Percentiles rank a stretch among this genome's conserved stretches.
These are phyloP conservation scores for Candida coleopterorum DNA, from an alignment of 805 yeast genomes.

Conservation along the genomic window DNA sequence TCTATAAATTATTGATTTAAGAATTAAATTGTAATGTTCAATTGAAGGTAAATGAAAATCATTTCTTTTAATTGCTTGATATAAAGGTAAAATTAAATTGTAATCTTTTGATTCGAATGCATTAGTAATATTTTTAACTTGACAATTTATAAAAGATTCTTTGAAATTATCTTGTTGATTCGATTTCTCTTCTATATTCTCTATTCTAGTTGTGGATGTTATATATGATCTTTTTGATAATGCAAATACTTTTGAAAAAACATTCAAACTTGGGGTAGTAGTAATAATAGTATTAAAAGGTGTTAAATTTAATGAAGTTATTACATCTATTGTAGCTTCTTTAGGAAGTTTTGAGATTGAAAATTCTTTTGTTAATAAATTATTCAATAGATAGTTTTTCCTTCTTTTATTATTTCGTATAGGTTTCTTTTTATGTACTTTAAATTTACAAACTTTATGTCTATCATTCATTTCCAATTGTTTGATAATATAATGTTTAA, in stretches of 20 bases:
- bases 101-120: slow-evolving; percentile 17
- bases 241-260: slow-evolving; percentile 4
- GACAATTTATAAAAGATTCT: slow-evolving; percentile 9
- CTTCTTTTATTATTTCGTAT: neutral
- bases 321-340: slow-evolving; percentile 2
- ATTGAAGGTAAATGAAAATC: slow-evolving; percentile 43
- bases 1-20: slow-evolving; percentile 51
- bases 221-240: slow-evolving; percentile 5
- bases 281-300: neutral
- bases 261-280: neutral
- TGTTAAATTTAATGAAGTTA: slow-evolving; percentile 3
- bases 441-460: neutral
- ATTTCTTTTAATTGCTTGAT: slow-evolving; percentile 37
- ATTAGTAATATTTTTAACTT: slow-evolving; percentile 3
- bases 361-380: slow-evolving; percentile 6
- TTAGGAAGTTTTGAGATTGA: slow-evolving; percentile 2
- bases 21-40: slow-evolving; percentile 48
- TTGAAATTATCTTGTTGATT: slow-evolving; percentile 5
- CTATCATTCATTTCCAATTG: slow-evolving; percentile 7
- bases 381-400: neutral
- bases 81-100: slow-evolving; percentile 34
- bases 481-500: slow-evolving; percentile 5
- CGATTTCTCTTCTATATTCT: neutral
- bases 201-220: neutral
- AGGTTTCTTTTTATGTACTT: neutral